These are phyloP conservation scores for Candida ipomoeae DNA, from an alignment of 805 yeast species.

Conservation along the genomic window DNA sequence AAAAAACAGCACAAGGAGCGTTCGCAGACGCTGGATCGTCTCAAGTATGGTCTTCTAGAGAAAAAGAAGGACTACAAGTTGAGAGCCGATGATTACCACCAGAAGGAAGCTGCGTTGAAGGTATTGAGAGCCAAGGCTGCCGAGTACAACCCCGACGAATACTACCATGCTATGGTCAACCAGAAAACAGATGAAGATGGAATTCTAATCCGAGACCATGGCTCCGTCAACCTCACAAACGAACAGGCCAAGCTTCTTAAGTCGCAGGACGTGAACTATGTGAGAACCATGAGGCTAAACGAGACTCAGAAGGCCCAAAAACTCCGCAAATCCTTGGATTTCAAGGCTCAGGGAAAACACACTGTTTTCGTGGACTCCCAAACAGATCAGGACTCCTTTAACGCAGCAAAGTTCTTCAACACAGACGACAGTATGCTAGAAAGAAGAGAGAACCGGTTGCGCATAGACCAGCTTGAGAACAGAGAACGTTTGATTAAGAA, in stretches of 20 bases:
- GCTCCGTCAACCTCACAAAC: slow-evolving; percentile 50
- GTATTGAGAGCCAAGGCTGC: slow-evolving; percentile 68
- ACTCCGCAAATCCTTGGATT: slow-evolving; percentile 45
- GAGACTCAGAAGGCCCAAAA: slow-evolving; percentile 65
- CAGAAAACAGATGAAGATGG: slow-evolving; percentile 68
- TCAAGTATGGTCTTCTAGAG: slow-evolving; percentile 79
- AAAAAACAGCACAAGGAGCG: slow-evolving; percentile 96
- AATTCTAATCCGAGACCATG: slow-evolving; percentile 59
- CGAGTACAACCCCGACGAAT: slow-evolving; percentile 88
- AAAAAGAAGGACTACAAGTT: slow-evolving; percentile 62
- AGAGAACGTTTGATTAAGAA: slow-evolving; percentile 29
- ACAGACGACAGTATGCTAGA: slow-evolving; percentile 63
- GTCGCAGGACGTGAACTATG: slow-evolving; percentile 86
- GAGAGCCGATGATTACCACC: slow-evolving; percentile 54
- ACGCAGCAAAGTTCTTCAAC: slow-evolving; percentile 61
- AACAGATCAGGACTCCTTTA: slow-evolving; percentile 52
- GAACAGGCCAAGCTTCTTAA: slow-evolving; percentile 82
- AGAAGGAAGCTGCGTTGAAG: slow-evolving; percentile 61
- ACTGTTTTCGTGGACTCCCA: slow-evolving; percentile 77
- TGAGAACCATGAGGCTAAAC: slow-evolving; percentile 68
- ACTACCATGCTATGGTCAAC: slow-evolving; percentile 87
- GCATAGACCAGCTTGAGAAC: slow-evolving; percentile 53
- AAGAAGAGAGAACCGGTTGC: slow-evolving; percentile 69
- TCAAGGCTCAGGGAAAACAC: slow-evolving; percentile 66
- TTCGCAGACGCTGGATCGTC: slow-evolving; percentile 74